phyloP scores from a whole-genome alignment of 1,284 basidiomycete genomes.

The Sphaerobolus stellatus region DNA sequence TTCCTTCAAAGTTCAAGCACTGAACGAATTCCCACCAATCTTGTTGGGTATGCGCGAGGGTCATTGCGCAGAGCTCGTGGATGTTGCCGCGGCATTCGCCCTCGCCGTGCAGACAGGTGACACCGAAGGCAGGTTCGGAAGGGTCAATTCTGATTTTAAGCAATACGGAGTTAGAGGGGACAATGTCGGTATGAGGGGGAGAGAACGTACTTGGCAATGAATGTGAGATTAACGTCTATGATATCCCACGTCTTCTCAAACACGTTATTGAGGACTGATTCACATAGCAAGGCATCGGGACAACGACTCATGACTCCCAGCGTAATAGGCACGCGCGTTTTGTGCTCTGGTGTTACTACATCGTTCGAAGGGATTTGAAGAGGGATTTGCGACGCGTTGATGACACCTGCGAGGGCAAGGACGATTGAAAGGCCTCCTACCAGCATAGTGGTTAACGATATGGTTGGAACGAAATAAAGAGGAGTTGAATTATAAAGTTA shows the following conservation, averaged over 20 bases:
- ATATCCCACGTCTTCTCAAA: constrained; percentile 61
- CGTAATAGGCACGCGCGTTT: constrained; percentile 36
- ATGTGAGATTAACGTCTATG: constrained; percentile 68
- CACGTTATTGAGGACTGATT: constrained; percentile 74
- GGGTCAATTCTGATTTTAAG: constrained; percentile 52
- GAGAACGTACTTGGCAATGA: constrained; percentile 73
- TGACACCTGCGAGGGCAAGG: no score
- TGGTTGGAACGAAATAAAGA: no score
- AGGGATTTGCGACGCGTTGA: no score
- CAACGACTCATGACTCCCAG: constrained; percentile 80
- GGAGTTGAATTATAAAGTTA: no score
- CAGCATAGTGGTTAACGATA: no score
- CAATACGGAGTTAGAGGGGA: not conserved
- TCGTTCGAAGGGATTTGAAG: no score
- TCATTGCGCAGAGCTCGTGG: constrained; percentile 76
- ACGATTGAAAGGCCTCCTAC: no score
- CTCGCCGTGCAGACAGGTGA: constrained; percentile 75
- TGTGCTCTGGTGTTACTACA: not conserved
- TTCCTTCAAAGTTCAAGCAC: constrained; percentile 75
- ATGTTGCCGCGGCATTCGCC: constrained; percentile 86
- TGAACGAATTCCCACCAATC: constrained; percentile 73
- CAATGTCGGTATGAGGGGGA: constrained; percentile 1
- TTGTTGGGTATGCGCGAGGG: constrained; percentile 45
- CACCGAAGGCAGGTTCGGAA: constrained; percentile 66
- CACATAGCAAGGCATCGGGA: constrained; percentile 77